Evolutionary conservation across 2,329 filamentous ascomycete species (phyloP).

Genomic region (Triangularia verruculosa): DNA sequence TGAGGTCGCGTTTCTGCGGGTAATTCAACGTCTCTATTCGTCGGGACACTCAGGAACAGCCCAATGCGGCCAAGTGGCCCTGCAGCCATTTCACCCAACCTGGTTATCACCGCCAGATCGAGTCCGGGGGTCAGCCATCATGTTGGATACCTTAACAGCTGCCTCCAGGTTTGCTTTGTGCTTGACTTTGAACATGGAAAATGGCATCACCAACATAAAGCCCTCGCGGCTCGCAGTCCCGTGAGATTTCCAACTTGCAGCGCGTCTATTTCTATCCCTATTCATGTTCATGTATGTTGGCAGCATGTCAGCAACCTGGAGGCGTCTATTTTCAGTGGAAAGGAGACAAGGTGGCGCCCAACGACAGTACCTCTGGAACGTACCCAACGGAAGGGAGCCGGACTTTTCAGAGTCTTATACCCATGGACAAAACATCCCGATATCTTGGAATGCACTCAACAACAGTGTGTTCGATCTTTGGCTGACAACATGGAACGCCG

Average conservation of each 20-base stretch:
- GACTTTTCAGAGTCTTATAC: conserved; percentile 19
- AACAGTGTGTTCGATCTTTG: conserved; percentile 24
- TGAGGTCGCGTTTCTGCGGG: neutral
- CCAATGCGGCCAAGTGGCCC: neutral
- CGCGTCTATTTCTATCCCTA: neutral
- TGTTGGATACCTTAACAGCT: neutral
- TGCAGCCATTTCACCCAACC: neutral
- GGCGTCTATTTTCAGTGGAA: neutral
- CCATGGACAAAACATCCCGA: conserved; percentile 17
- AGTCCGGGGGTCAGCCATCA: neutral
- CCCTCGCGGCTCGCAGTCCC: neutral
- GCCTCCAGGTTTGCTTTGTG: neutral
- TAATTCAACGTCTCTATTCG: neutral
- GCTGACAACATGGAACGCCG: conserved; percentile 20
- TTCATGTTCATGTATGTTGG: neutral
- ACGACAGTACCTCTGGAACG: conserved; percentile 20
- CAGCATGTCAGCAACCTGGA: conserved; percentile 7
- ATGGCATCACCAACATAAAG: neutral
- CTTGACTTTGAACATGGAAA: neutral
- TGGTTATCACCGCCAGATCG: neutral
- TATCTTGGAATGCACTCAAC: conserved; percentile 25
- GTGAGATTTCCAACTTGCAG: neutral
- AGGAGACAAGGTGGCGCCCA: neutral
- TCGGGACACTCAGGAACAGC: neutral
- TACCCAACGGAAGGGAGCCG: conserved; percentile 13